Evolutionary conservation across 169 alveolate genomes (phyloP).

Genomic region (Eimeria maxima): DNA sequence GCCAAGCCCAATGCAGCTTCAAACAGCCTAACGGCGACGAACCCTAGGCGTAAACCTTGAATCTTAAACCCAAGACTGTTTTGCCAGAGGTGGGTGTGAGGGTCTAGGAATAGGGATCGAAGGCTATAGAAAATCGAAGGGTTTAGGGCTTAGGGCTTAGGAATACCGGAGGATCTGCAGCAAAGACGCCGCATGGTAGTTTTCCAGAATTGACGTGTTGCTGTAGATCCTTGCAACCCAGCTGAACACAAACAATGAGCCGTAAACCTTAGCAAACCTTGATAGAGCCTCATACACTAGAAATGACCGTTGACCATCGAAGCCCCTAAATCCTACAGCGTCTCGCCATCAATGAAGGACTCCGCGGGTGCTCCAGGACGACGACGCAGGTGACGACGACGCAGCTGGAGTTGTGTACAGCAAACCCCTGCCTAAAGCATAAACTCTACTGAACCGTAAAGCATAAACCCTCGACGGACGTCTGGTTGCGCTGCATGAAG

Average conservation of each 20-base stretch:
- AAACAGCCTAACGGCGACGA: constrained; percentile 88
- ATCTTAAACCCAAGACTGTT: constrained; percentile 92
- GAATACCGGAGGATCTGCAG: constrained; percentile 75
- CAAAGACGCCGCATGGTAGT: constrained; percentile 80
- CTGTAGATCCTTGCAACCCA: constrained; percentile 77
- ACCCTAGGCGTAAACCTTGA: neutral
- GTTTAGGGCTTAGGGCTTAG: neutral
- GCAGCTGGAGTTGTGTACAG: neutral
- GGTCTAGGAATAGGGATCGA: constrained; percentile 95
- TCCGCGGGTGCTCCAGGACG: no score
- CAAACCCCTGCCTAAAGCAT: neutral
- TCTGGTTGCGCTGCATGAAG: constrained; percentile 60
- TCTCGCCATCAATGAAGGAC: no score
- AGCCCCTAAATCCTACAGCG: neutral
- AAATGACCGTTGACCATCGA: neutral
- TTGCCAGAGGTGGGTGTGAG: constrained; percentile 96
- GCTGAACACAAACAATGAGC: constrained; percentile 10
- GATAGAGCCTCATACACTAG: neutral
- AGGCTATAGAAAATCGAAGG: constrained; percentile 22
- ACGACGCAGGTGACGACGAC: no score
- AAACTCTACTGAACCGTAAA: neutral
- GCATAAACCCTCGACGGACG: neutral
- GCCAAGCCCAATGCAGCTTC: no score
- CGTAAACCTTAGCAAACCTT: neutral
- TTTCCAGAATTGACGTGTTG: constrained; percentile 82